phyloP scores from a whole-genome alignment of 176 grass and related monocot species.

The Musa schizocarpa region DNA sequence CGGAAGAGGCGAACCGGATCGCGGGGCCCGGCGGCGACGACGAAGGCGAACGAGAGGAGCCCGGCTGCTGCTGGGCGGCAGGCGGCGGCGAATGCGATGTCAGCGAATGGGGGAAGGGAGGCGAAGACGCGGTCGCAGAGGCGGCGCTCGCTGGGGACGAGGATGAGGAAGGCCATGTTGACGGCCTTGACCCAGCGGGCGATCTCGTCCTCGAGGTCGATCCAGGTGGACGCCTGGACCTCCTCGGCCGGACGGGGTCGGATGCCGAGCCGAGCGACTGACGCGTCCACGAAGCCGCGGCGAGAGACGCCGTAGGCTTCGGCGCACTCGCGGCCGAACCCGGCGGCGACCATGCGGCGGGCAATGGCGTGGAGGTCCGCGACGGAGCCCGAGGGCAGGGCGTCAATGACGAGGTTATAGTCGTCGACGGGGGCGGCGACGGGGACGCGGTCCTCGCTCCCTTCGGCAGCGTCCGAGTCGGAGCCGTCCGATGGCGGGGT shows the following conservation, averaged over 20 bases:
- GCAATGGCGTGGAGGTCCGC: constrained; percentile 38
- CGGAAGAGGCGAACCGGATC: constrained; percentile 39
- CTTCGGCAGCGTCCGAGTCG: constrained; percentile 3
- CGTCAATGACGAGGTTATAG: constrained; percentile 35
- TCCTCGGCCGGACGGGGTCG: constrained; percentile 17
- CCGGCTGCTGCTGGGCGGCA: constrained; percentile 22
- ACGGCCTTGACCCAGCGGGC: constrained; percentile 32
- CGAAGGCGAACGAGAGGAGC: constrained; percentile 26
- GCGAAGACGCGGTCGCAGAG: constrained; percentile 36
- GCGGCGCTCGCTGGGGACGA: constrained; percentile 37
- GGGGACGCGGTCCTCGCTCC: constrained; percentile 14
- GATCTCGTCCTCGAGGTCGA: constrained; percentile 35
- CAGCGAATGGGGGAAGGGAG: constrained; percentile 16
- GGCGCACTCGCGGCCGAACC: constrained; percentile 33
- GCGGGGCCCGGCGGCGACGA: constrained; percentile 20
- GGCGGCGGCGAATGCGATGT: constrained; percentile 25
- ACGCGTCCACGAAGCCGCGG: constrained; percentile 31
- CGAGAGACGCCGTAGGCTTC: constrained; percentile 30
- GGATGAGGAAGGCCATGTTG: constrained; percentile 30
- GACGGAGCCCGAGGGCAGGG: constrained; percentile 24
- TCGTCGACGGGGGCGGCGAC: constrained; percentile 26
- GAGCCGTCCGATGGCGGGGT: constrained; percentile 6
- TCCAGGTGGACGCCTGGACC: constrained; percentile 24
- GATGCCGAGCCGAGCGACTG: constrained; percentile 30
- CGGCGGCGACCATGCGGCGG: constrained; percentile 36